Percentiles rank a stretch among this genome's conserved stretches.
These are phyloP conservation scores for Ambrosia artemisiifolia DNA, from an alignment of 129 eudicot genomes.

Conservation along the genomic window DNA sequence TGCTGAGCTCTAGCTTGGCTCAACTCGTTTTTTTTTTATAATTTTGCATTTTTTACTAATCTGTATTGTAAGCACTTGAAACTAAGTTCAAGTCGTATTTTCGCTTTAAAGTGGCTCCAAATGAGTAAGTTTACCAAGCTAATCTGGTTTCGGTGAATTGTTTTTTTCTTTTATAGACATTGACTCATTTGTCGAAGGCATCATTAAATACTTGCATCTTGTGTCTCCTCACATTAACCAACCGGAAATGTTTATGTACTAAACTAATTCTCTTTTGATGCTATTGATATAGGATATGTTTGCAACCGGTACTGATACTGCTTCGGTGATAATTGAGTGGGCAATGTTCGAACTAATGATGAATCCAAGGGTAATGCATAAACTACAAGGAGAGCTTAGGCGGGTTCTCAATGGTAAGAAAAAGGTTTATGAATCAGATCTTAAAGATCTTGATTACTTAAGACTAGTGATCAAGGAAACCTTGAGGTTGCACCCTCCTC, in stretches of 20 bases:
- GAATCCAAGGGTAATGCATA: not conserved
- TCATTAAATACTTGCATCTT: no score
- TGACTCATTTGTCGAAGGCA: no score
- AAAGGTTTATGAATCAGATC: not conserved
- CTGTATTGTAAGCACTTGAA: not conserved
- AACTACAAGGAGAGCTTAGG: not conserved
- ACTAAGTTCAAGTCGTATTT: not conserved
- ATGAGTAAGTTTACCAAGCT: no score
- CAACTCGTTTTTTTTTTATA: no score
- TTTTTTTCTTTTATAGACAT: no score
- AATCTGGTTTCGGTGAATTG: no score
- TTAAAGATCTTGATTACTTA: not conserved
- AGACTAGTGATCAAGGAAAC: conserved; percentile 2
- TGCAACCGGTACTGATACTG: not conserved
- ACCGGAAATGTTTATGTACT: no score
- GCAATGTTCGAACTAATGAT: not conserved
- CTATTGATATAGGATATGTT: not conserved
- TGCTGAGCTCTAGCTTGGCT: no score
- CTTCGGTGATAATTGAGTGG: not conserved
- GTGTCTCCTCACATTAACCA: no score
- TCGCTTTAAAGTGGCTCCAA: conserved; percentile 1
- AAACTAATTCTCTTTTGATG: not conserved
- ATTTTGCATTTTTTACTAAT: not conserved
- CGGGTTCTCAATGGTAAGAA: not conserved
- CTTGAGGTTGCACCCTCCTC: not conserved